These are phyloP conservation scores for Kodamaea arcana DNA, from an alignment of 1,139 yeast species.

Conservation along the genomic window DNA sequence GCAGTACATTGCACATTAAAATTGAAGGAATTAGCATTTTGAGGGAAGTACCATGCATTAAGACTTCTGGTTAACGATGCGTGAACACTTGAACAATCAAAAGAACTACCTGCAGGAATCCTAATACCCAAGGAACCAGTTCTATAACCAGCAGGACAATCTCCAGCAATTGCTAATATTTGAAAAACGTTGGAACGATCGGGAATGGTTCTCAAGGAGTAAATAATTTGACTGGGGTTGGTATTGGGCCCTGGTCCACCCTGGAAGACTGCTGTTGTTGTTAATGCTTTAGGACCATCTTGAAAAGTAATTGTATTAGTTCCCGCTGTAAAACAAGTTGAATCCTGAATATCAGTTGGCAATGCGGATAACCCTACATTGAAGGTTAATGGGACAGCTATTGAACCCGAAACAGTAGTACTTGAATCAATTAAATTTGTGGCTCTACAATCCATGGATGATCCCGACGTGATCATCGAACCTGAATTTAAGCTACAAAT, in stretches of 20 bases:
- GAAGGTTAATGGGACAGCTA: conserved; percentile 25
- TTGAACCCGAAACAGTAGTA: conserved; percentile 19
- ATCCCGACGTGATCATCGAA: conserved; percentile 19
- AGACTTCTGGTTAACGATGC: conserved; percentile 19
- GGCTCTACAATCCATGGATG: conserved; percentile 24
- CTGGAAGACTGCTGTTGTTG: conserved; percentile 15
- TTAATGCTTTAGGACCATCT: conserved; percentile 24
- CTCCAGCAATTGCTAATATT: conserved; percentile 16
- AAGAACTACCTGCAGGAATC: conserved; percentile 8
- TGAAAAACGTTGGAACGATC: conserved; percentile 14
- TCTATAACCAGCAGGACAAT: conserved; percentile 22
- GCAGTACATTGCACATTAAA: conserved; percentile 13
- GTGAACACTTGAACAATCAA: conserved; percentile 22
- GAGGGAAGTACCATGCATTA: conserved; percentile 23
- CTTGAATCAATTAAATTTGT: conserved; percentile 10
- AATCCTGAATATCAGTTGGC: conserved; percentile 17
- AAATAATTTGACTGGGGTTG: not conserved
- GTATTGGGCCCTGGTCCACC: conserved; percentile 4
- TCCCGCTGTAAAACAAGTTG: conserved; percentile 21
- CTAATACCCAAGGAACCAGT: conserved; percentile 22
- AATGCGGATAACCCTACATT: conserved; percentile 22
- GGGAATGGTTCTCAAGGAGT: conserved; percentile 11
- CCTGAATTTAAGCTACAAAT: conserved; percentile 24
- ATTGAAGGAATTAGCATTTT: conserved; percentile 7
- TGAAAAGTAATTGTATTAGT: conserved; percentile 23